Conservation (phyloP, 2,329 filamentous ascomycete species). For the Colletotrichum costaricense region DNA sequence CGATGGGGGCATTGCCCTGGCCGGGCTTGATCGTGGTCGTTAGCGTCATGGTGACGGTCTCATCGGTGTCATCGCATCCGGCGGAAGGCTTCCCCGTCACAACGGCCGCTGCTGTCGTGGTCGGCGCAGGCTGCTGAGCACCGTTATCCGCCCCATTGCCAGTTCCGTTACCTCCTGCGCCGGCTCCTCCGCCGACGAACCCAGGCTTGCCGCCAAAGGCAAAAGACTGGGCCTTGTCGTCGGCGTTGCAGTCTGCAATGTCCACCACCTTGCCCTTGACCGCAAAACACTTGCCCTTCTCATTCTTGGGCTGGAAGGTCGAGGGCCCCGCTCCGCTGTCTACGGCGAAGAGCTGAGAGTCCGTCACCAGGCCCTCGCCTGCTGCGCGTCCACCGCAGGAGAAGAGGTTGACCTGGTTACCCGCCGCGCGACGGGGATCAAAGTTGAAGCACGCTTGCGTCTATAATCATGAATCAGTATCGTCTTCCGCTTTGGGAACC, state of each 20-base stretch:
- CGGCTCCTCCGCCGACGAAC: background rate
- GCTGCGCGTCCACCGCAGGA: constrained; percentile 69
- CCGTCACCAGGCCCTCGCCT: constrained; percentile 60
- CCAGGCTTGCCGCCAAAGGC: constrained; percentile 37
- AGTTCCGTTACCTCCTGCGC: background rate
- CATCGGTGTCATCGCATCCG: background rate
- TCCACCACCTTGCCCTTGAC: constrained; percentile 56
- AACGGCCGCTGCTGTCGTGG: constrained; percentile 1
- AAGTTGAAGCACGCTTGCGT: constrained; percentile 71
- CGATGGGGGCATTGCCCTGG: background rate
- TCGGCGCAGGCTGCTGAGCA: background rate
- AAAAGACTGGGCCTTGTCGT: constrained; percentile 57
- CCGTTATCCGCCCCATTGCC: background rate
- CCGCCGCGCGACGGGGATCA: constrained; percentile 61
- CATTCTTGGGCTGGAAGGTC: constrained; percentile 57
- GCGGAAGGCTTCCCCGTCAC: constrained; percentile 9
- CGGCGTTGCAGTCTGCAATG: constrained; percentile 54
- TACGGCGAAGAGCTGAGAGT: constrained; percentile 64
- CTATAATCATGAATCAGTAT: constrained; percentile 32
- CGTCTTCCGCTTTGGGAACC: background rate
- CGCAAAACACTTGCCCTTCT: constrained; percentile 58
- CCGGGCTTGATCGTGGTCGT: constrained; percentile 14
- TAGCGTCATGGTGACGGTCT: constrained; percentile 8
- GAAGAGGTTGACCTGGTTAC: constrained; percentile 66
- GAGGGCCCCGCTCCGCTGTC: constrained; percentile 54